These are phyloP conservation scores for Capronia americana DNA, from an alignment of 2,329 filamentous ascomycete genomes.

Conservation along the genomic window DNA sequence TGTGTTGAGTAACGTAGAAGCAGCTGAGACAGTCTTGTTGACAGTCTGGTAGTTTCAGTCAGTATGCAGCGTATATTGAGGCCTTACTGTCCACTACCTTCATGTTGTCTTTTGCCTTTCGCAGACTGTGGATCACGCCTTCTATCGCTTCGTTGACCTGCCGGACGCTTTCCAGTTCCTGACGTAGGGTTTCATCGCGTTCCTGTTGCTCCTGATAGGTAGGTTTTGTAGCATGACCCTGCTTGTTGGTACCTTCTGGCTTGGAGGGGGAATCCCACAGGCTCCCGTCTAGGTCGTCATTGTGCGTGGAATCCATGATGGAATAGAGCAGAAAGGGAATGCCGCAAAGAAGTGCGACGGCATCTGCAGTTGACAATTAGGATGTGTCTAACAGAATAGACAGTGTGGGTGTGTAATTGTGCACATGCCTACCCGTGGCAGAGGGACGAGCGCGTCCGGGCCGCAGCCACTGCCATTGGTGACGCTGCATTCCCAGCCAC, in stretches of 20 bases:
- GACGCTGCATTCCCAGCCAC: constrained; percentile 9
- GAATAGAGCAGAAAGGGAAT: neutral
- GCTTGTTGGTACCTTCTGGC: constrained; percentile 20
- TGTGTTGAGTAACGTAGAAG: constrained; percentile 87
- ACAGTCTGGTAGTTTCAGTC: constrained; percentile 67
- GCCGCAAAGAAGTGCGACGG: neutral
- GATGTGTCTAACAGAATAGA: neutral
- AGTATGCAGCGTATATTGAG: neutral
- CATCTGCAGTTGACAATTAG: neutral
- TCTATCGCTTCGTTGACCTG: constrained; percentile 90
- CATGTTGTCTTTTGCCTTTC: constrained; percentile 58
- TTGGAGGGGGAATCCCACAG: constrained; percentile 29
- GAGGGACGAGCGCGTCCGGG: neutral
- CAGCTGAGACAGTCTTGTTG: constrained; percentile 81
- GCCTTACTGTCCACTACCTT: constrained; percentile 46
- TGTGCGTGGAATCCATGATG: constrained; percentile 20
- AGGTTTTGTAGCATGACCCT: constrained; percentile 7
- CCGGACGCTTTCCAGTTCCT: constrained; percentile 81
- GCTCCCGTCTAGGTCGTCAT: constrained; percentile 20
- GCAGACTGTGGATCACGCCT: constrained; percentile 53
- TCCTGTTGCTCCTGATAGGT: constrained; percentile 54
- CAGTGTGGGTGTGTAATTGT: neutral
- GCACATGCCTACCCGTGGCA: neutral
- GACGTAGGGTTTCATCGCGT: constrained; percentile 75
- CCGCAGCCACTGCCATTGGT: neutral